These are phyloP conservation scores for Pseudonitzschia delicatissima DNA, from an alignment of 108 stramenopile genomes.

Conservation along the genomic window DNA sequence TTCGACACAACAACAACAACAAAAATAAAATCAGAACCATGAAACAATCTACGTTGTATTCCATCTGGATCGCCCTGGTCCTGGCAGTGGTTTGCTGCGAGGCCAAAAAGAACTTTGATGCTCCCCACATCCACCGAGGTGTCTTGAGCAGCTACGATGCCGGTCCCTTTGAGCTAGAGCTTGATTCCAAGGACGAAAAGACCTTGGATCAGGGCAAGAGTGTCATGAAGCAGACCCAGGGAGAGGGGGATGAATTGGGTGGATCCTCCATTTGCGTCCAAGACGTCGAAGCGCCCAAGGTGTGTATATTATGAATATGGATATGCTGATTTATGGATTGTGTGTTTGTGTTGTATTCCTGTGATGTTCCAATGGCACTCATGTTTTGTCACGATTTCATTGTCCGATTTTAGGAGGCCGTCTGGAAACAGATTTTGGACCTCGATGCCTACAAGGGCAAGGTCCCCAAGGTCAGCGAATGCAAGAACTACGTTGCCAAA, in stretches of 20 bases:
- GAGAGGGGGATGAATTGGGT: constrained; percentile 14
- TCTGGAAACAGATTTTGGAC: constrained; percentile 73
- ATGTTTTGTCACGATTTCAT: too few relatives aligned
- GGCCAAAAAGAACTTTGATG: constrained; percentile 17
- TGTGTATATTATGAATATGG: too few relatives aligned
- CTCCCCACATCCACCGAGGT: constrained; percentile 46
- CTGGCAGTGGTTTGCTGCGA: neutral
- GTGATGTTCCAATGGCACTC: too few relatives aligned
- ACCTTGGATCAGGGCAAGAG: constrained; percentile 40
- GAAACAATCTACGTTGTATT: too few relatives aligned
- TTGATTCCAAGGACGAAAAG: constrained; percentile 39
- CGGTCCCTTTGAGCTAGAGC: constrained; percentile 44
- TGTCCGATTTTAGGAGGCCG: constrained; percentile 26
- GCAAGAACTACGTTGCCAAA: constrained; percentile 54
- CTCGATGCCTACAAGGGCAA: constrained; percentile 58
- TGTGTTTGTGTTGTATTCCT: too few relatives aligned
- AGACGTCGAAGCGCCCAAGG: constrained; percentile 65
- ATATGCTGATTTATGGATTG: too few relatives aligned
- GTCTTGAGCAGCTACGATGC: constrained; percentile 43
- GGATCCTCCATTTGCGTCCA: constrained; percentile 72
- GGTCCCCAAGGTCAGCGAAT: constrained; percentile 61
- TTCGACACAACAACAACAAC: too few relatives aligned
- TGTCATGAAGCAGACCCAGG: constrained; percentile 60
- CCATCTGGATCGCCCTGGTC: too few relatives aligned
- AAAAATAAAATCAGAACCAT: too few relatives aligned